Evolutionary conservation across 768 basidiomycete species (phyloP).

Genomic region (Exsudoporus frostii): DNA sequence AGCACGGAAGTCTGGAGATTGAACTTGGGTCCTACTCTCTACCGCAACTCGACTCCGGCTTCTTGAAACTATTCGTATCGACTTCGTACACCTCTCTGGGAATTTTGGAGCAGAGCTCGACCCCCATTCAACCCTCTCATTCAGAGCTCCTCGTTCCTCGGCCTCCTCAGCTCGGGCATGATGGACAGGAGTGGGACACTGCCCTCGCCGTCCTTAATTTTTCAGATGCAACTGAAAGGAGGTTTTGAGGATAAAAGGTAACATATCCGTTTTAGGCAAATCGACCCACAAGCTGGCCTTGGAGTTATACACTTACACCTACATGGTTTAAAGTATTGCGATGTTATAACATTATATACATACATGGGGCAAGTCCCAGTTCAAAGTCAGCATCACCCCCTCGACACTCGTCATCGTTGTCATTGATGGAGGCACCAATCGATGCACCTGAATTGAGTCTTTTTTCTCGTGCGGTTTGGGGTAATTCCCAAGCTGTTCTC

Average conservation of each 20-base stretch:
- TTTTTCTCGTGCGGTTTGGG: too few species aligned
- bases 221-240: conserved; percentile 6
- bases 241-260: neutral
- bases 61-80: conserved; percentile 58
- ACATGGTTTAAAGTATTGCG: neutral
- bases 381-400: too few species aligned
- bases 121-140: conserved; percentile 15
- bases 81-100: conserved; percentile 47
- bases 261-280: neutral
- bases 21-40: conserved; percentile 42
- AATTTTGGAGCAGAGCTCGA: conserved; percentile 45
- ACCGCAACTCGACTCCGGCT: conserved; percentile 43
- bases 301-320: neutral
- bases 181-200: conserved; percentile 32
- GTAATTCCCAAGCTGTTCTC: too few species aligned
- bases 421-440: too few species aligned
- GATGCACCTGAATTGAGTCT: too few species aligned
- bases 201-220: conserved; percentile 23
- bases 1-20: conserved; percentile 38
- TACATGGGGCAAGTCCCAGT: too few species aligned
- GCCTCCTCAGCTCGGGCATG: conserved; percentile 2
- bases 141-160: conserved; percentile 7
- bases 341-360: neutral
- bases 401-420: too few species aligned
- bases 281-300: conserved; percentile 13